Percentiles rank a stretch among this genome's conserved stretches.
phyloP scores from a whole-genome alignment of 1,284 basidiomycete species.

The Pseudozyma flocculosa region DNA sequence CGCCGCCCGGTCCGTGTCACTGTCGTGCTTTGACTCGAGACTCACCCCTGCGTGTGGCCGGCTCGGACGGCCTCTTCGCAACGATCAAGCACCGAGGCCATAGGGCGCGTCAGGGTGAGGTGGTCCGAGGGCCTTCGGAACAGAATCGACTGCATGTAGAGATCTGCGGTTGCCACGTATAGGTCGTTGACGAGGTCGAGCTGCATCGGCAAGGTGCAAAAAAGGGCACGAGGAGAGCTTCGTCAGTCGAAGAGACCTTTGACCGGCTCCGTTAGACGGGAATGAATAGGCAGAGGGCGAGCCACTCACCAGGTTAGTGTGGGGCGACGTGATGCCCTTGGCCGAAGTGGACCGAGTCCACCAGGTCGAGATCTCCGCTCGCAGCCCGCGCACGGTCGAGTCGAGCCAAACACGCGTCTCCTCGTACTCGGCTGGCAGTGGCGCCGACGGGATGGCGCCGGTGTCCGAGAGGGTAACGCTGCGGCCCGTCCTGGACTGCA shows the following conservation, averaged over 20 bases:
- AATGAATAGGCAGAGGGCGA: too few species aligned
- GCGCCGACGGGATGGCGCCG: constrained; percentile 16
- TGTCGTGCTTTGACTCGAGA: too few species aligned
- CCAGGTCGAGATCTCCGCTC: constrained; percentile 29
- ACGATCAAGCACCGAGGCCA: constrained; percentile 20
- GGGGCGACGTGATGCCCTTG: constrained; percentile 12
- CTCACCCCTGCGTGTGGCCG: constrained; percentile 20
- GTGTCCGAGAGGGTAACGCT: constrained; percentile 22
- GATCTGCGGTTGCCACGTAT: constrained; percentile 28
- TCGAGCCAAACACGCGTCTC: constrained; percentile 29
- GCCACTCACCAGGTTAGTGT: too few species aligned
- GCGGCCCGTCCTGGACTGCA: constrained; percentile 19
- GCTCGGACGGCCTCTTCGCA: constrained; percentile 28
- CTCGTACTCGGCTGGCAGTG: constrained; percentile 27
- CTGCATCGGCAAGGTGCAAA: background rate
- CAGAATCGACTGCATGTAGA: constrained; percentile 34
- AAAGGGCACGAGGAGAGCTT: too few species aligned
- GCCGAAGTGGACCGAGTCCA: constrained; percentile 27
- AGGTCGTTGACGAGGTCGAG: constrained; percentile 30
- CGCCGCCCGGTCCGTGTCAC: too few species aligned
- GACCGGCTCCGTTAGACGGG: constrained; percentile 13
- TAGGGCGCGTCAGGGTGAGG: constrained; percentile 21
- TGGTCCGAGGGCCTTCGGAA: constrained; percentile 31
- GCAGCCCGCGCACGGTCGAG: constrained; percentile 22
- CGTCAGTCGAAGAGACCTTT: too few species aligned